Percentiles rank a stretch among this genome's conserved stretches.
Evolutionary conservation across 225 moss, liverwort and hornwort species (phyloP).

Genomic region (Marchantia paleacea): DNA sequence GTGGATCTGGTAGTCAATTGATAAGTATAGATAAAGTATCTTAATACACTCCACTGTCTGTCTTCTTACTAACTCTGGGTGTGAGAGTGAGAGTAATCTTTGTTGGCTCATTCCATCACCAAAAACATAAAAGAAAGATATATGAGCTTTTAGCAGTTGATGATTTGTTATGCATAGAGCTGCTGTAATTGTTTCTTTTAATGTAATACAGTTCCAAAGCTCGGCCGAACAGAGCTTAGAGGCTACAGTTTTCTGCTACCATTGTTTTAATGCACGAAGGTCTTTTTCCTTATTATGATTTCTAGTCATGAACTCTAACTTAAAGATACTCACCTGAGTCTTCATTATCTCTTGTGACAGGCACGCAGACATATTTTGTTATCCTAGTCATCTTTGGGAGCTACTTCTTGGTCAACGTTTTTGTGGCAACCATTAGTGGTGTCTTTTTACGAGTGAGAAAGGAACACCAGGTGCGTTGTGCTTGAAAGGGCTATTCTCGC

Average conservation of each 20-base stretch:
- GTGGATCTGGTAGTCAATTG: no score
- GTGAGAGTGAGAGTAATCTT: no score
- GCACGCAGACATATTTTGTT: slow-evolving; percentile 53
- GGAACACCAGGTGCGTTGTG: slow-evolving; percentile 68
- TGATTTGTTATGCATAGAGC: background rate
- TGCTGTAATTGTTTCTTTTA: background rate
- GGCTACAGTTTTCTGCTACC: background rate
- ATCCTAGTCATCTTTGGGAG: slow-evolving; percentile 62
- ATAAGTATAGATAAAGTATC: no score
- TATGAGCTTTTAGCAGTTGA: no score
- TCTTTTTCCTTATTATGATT: no score
- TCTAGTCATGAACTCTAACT: no score
- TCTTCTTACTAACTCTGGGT: no score
- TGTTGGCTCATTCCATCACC: no score
- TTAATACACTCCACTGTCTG: no score
- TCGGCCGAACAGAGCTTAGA: no score
- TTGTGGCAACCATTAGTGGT: slow-evolving; percentile 80
- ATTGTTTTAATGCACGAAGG: background rate
- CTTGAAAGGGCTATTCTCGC: background rate
- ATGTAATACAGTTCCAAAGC: no score
- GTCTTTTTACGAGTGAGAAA: slow-evolving; percentile 83
- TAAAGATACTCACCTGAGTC: background rate
- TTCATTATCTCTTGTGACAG: background rate
- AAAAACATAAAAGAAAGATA: no score
- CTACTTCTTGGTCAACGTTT: slow-evolving; percentile 83